Conservation (phyloP, 164 flowering plant species). For the Stephania japonica region DNA sequence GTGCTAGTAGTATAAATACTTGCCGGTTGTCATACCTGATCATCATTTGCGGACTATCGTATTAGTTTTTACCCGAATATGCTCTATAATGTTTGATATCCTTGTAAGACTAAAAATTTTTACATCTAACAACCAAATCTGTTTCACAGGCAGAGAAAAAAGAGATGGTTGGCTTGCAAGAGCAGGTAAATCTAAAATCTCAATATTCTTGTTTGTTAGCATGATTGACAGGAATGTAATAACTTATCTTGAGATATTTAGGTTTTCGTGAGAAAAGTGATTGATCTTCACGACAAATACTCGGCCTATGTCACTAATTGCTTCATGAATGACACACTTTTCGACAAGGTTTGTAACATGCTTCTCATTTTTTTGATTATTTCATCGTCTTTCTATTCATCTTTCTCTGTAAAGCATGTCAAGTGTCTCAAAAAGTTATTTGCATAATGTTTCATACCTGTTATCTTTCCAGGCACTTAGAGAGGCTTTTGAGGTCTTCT, state of each 20-base stretch:
- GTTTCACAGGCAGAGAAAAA: slow-evolving; percentile 65
- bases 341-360: slow-evolving; percentile 68
- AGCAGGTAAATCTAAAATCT: slow-evolving; percentile 49
- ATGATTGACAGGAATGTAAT: slow-evolving; percentile 2
- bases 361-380: slow-evolving; percentile 1
- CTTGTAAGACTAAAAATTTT: too few relatives aligned
- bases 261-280: slow-evolving; percentile 88
- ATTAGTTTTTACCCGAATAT: too few relatives aligned
- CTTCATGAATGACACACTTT: slow-evolving; percentile 75
- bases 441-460: too few relatives aligned
- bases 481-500: slow-evolving; percentile 89
- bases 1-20: too few relatives aligned
- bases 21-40: too few relatives aligned
- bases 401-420: slow-evolving; percentile 8
- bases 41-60: too few relatives aligned
- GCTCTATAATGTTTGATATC: too few relatives aligned
- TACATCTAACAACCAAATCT: background rate
- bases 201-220: background rate
- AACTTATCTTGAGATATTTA: slow-evolving; percentile 24
- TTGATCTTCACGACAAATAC: slow-evolving; percentile 92
- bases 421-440: too few relatives aligned
- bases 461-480: slow-evolving; percentile 59
- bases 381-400: slow-evolving; percentile 6
- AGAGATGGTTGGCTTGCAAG: slow-evolving; percentile 75
- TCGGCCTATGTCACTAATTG: slow-evolving; percentile 70